Evolutionary conservation across 352 stramenopile genomes (phyloP), one percentile per base, ranked within the genome.

Genomic region (Phytopythium boreale): DNA sequence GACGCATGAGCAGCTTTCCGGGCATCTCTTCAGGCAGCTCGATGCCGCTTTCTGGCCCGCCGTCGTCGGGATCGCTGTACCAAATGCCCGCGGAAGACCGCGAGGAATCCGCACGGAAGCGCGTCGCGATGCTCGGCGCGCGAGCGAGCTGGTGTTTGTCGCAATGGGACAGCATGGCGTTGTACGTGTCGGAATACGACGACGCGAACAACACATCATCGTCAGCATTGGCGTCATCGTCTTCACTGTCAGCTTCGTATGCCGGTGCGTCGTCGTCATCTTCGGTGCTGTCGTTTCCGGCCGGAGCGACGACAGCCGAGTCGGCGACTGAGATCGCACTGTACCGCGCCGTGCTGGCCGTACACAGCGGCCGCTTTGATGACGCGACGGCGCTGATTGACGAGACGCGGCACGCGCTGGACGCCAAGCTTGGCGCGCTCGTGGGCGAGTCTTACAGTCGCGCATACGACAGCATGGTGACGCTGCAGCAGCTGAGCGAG

Each of bases 381-480:
- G 75, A 88, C 37, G 97, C 97, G 3, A 79, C 82, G n/a, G 76
- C 79, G 36, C 87, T 95, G 27, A 98, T 99, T 61, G 96, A 99
- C 77, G 77, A 71, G 24, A 97, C 96, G 17, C 80, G 97, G 17
- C 90, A 88, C 58, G 84, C 96, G 7, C 90, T 99, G 37, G 96
- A 98, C 64, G 95, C 88, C 44, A 92, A 96, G 34, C 97, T 99
- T 22, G 97, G 93, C 4, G 95, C 97, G 29, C 88, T 99, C 20
- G 94, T 99, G 37, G 90, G 82, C 37, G 97, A 99, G 75, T 98
- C 88, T 8, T 99, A 99, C 76, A 97, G 89, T 49, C 89, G 98
- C 22, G 96, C 96, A 5, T 99, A 99, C 69, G 84, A 84, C 39
- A 97, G 93, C 63, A 98, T 99, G 79, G 94, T 99, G 10, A 98